Conservation (phyloP, 2,329 filamentous ascomycete species). For the Pestalotiopsis sp. region DNA sequence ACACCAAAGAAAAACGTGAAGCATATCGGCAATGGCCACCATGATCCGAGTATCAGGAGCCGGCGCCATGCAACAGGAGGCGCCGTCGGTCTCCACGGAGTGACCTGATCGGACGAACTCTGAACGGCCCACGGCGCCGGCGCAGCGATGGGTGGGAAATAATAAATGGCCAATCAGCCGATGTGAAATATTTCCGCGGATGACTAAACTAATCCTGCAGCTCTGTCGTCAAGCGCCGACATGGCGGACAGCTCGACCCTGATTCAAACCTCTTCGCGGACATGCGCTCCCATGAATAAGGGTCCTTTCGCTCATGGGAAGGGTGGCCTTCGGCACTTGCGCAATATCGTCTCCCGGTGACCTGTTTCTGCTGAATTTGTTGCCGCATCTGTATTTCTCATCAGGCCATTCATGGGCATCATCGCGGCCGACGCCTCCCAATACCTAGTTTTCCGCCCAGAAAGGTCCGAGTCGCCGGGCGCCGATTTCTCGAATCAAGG, state of each 20-base stretch:
- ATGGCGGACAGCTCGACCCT: background rate
- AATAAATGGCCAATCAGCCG: background rate
- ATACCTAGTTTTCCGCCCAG: no score
- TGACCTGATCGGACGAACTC: background rate
- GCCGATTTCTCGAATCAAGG: no score
- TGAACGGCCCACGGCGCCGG: background rate
- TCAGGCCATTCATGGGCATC: no score
- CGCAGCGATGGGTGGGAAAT: background rate
- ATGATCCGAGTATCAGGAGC: constrained; percentile 6
- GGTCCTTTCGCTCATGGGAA: no score
- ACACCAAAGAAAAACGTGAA: background rate
- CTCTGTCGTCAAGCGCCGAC: background rate
- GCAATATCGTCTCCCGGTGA: no score
- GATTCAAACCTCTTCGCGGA: background rate
- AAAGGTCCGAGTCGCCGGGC: no score
- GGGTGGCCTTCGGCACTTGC: no score
- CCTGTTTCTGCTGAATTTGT: no score
- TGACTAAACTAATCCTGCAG: background rate
- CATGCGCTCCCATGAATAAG: background rate
- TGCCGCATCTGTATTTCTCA: no score
- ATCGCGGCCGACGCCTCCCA: no score
- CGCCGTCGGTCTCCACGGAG: background rate
- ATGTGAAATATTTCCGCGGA: background rate
- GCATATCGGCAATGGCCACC: background rate
- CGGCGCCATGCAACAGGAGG: background rate